Conservation (phyloP, 768 basidiomycete species). For the Lactarius hengduanensis region DNA sequence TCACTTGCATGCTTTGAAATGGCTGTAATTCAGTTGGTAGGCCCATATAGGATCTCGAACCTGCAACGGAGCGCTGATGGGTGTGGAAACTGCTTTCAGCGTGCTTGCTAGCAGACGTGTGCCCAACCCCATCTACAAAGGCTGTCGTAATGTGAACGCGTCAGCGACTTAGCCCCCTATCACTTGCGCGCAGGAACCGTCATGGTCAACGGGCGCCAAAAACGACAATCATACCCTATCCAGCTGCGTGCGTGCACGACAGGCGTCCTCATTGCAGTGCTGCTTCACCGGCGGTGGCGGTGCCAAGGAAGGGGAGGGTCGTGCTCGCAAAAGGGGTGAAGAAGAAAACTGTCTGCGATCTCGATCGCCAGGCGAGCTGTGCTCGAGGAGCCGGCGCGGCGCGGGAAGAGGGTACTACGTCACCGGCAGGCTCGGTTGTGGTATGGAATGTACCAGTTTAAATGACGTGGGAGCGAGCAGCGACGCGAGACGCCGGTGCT, state of each 20-base stretch:
- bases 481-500: background rate
- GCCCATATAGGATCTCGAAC: background rate
- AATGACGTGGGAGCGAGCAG: background rate
- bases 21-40: background rate
- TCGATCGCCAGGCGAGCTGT: background rate
- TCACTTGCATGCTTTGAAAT: background rate
- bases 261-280: conserved; percentile 12
- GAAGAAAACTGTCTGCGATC: background rate
- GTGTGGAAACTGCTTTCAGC: background rate
- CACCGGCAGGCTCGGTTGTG: background rate
- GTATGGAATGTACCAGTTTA: background rate
- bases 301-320: conserved; percentile 6
- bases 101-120: background rate
- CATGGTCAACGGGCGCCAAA: background rate
- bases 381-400: conserved; percentile 18
- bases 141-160: background rate
- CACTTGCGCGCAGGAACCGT: background rate
- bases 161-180: background rate
- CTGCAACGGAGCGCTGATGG: background rate
- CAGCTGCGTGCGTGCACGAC: conserved; percentile 1
- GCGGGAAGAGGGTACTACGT: background rate
- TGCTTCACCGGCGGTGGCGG: conserved; percentile 12
- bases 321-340: background rate
- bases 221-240: conserved; percentile 7
- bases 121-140: background rate